Evolutionary conservation across 176 grass and related monocot genomes (phyloP).

Genomic region (Musa acuminata): DNA sequence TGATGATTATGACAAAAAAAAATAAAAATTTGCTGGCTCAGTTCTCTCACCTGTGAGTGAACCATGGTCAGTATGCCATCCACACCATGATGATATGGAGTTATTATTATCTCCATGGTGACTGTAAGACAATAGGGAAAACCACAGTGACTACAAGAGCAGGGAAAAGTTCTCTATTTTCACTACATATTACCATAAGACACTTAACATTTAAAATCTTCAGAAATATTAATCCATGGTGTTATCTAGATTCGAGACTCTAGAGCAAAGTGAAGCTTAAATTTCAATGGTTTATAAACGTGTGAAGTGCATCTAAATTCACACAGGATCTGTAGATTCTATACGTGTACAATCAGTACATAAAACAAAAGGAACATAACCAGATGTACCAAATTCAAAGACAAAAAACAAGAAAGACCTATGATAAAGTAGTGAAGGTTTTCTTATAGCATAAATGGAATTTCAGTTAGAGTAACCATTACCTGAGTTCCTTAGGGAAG

Average conservation of each 20-base stretch:
- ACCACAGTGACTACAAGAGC: too few species aligned
- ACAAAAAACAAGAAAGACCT: background rate
- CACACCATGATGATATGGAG: constrained; percentile 88
- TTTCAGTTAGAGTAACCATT: background rate
- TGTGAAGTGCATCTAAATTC: background rate
- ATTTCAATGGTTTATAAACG: too few species aligned
- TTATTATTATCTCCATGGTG: constrained; percentile 29
- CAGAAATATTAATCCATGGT: too few species aligned
- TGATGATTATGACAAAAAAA: background rate
- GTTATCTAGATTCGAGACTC: too few species aligned
- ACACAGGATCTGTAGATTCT: background rate
- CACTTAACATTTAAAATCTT: too few species aligned
- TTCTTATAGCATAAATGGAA: background rate
- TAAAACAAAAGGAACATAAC: background rate
- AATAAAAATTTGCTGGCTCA: background rate
- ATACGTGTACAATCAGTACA: background rate
- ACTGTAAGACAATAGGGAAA: constrained; percentile 27
- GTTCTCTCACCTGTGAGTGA: constrained; percentile 61
- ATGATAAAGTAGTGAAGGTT: background rate
- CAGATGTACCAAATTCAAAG: background rate
- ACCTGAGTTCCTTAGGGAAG: constrained; percentile 68
- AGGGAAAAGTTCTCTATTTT: too few species aligned
- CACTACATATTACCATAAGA: too few species aligned
- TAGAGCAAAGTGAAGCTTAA: too few species aligned
- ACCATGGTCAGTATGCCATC: constrained; percentile 90